Evolutionary conservation across 192 early-diverging fungal species (phyloP).

Genomic region (Gryganskiella cystojenkinii): DNA sequence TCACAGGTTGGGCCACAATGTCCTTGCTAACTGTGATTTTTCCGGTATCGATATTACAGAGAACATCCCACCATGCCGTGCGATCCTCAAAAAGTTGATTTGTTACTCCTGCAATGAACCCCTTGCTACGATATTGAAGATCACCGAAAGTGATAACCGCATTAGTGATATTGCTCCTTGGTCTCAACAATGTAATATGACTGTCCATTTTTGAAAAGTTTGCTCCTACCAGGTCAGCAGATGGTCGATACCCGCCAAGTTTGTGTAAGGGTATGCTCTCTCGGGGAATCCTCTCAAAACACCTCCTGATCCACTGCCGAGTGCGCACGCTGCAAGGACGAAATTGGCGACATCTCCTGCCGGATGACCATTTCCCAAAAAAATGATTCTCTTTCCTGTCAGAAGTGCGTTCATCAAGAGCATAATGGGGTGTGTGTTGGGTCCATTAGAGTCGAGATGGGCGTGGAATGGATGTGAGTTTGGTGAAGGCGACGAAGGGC

Average conservation of each 20-base stretch:
- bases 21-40: conserved; percentile 93
- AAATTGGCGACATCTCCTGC: conserved; percentile 94
- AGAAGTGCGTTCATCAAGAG: conserved; percentile 90
- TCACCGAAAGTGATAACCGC: neutral
- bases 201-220: neutral
- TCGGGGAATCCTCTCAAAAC: conserved; percentile 87
- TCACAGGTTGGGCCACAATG: conserved; percentile 36
- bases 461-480: conserved; percentile 77
- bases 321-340: conserved; percentile 88
- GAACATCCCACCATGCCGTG: conserved; percentile 95
- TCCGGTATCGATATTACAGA: conserved; percentile 93
- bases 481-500: conserved; percentile 56
- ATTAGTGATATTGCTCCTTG: neutral
- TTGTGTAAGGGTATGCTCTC: conserved; percentile 92
- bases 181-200: neutral
- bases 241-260: conserved; percentile 86
- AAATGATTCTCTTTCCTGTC: conserved; percentile 93
- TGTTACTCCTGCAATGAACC: conserved; percentile 96
- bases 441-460: conserved; percentile 88
- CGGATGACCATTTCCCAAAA: conserved; percentile 90
- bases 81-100: conserved; percentile 97
- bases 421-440: conserved; percentile 87
- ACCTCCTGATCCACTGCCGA: conserved; percentile 91
- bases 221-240: conserved; percentile 77
- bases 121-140: conserved; percentile 63